phyloP scores from a whole-genome alignment of 2,329 filamentous ascomycete genomes.

The Alternaria solani region DNA sequence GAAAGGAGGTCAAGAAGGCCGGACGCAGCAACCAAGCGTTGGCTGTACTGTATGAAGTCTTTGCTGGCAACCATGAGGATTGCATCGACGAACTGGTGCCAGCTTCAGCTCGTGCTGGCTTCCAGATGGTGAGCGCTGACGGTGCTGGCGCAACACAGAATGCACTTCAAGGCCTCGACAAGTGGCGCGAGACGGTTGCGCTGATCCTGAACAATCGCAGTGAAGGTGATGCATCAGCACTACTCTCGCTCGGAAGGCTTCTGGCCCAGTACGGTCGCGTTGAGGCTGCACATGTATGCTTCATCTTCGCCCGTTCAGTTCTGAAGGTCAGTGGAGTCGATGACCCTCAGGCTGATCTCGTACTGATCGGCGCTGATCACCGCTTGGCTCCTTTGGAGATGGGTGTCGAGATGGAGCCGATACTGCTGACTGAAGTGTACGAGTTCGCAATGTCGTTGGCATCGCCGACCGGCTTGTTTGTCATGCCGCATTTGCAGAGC shows the following conservation, averaged over 20 bases:
- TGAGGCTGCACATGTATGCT: slow-evolving; percentile 94
- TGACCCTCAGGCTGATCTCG: slow-evolving; percentile 78
- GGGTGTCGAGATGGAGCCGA: slow-evolving; percentile 80
- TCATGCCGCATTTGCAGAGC: slow-evolving; percentile 81
- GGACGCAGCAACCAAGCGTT: slow-evolving; percentile 85
- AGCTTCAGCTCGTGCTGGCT: slow-evolving; percentile 86
- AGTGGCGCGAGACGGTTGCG: slow-evolving; percentile 90
- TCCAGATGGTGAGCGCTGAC: slow-evolving; percentile 82
- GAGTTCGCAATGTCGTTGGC: slow-evolving; percentile 86
- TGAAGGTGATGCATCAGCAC: slow-evolving; percentile 75
- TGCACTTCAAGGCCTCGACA: slow-evolving; percentile 83
- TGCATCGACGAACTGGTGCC: slow-evolving; percentile 96
- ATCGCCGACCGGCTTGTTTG: slow-evolving; percentile 59
- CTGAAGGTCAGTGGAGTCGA: slow-evolving; percentile 83
- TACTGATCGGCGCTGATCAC: slow-evolving; percentile 87
- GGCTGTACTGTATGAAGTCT: slow-evolving; percentile 89
- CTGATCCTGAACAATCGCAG: slow-evolving; percentile 90
- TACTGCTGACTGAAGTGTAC: slow-evolving; percentile 95
- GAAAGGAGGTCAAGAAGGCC: slow-evolving; percentile 87
- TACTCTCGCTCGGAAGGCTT: slow-evolving; percentile 82
- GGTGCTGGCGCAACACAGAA: slow-evolving; percentile 70
- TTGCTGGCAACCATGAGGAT: slow-evolving; percentile 93
- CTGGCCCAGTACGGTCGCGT: slow-evolving; percentile 84
- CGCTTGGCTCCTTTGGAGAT: slow-evolving; percentile 73
- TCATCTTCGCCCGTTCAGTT: slow-evolving; percentile 78